Evolutionary conservation across 345 rosid genomes (phyloP).

Genomic region (Pseudoturritis turrita): DNA sequence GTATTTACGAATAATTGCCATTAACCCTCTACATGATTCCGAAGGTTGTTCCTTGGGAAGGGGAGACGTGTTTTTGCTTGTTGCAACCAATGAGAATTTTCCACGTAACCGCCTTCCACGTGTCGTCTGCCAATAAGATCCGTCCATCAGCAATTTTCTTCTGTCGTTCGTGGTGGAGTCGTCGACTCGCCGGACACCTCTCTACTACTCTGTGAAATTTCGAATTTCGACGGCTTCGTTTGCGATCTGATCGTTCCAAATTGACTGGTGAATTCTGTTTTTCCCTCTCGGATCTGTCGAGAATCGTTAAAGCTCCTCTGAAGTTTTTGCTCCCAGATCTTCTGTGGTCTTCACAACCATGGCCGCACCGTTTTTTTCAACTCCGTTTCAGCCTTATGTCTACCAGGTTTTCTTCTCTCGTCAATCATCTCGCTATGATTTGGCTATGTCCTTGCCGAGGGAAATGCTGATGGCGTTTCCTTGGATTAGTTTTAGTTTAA

Average conservation of each 20-base stretch:
- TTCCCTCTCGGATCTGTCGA: constrained; percentile 4
- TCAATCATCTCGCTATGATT: not conserved
- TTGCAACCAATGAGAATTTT: not conserved
- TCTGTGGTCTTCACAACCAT: constrained; percentile 34
- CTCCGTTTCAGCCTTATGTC: constrained; percentile 96
- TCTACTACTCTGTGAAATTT: not conserved
- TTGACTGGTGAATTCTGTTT: not conserved
- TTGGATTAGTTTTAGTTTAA: not conserved
- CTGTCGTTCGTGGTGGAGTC: constrained; percentile 4
- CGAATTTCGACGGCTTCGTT: not conserved
- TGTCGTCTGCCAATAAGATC: constrained; percentile 12
- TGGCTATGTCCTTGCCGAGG: not conserved
- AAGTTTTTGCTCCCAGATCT: constrained; percentile 1
- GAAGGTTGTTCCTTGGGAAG: not conserved
- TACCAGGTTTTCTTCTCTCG: constrained; percentile 60
- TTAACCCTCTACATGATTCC: not conserved
- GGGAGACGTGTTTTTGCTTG: not conserved
- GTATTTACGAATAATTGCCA: not conserved
- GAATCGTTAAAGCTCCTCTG: not conserved
- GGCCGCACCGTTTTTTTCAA: constrained; percentile 97
- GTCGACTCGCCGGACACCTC: not conserved
- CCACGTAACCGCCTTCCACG: constrained; percentile 1
- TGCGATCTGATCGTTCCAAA: not conserved
- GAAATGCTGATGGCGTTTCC: too few species aligned
- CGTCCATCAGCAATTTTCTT: not conserved